Evolutionary conservation across 2,329 filamentous ascomycete genomes (phyloP), one percentile per base, ranked within the genome.

Genomic region (Sordariomycetes sp.): DNA sequence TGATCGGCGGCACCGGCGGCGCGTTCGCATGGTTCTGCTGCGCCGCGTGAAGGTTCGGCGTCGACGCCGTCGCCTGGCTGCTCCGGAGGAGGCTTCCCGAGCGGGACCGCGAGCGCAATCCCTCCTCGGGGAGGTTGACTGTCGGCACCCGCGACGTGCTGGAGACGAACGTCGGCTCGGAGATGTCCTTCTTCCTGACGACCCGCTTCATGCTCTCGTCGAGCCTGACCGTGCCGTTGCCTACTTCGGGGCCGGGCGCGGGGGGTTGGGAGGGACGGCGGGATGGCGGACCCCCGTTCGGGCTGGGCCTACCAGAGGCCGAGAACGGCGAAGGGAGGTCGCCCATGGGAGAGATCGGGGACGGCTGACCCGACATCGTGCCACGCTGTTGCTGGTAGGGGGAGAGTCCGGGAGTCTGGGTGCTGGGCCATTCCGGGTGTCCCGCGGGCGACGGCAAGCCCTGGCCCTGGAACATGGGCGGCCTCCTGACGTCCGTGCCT

Each of bases 1-100:
- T 84, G 65, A 85, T 80, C 1, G 81, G 80, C 2, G 81, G 81
- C 40, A 85, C 60, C 2, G 81, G 81, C 2, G 81, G 80, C 2
- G 71, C 73, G 28, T 65, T 59, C 18, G 32, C 40, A 5, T 35
- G 53, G 11, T 14, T 22, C 16, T 58, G 50, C 20, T 66, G 63
- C 12, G 64, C 67, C 6, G 67, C 65, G 53, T 72, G 72, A 50
- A 74, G 62, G 59, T 73, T 72, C 1, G 73, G 70, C 6, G 71
- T 71, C 14, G 72, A 74, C 6, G 64, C 65, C 35, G 56, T 40
- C 1, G 70, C 63, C 11, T 64, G 63, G 1, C 63, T 63, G 1
- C 37, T 55, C 32, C 58, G 55, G 16, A 70, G 65, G 16, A 71
- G 59, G 62, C 73, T 74, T 35, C 69, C 70, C 3, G 69, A 69